Evolutionary conservation across 345 rosid genomes (phyloP), one percentile per base, ranked within the genome.

Genomic region (Citrus cavaleriei): DNA sequence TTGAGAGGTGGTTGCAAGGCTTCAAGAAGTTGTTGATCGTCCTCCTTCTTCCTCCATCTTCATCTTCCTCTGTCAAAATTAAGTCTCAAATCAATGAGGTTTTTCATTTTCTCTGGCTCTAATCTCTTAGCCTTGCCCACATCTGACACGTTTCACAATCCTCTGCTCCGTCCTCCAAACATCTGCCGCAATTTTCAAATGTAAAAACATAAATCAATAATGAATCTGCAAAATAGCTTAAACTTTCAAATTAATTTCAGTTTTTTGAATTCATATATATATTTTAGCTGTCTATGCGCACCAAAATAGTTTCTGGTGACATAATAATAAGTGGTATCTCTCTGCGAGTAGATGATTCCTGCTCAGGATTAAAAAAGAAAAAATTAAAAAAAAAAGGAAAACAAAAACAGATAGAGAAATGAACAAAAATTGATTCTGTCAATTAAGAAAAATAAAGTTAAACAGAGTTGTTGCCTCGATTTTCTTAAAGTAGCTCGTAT

Each of bases 101-200:
- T 42, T 42, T 42, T 10, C 49, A 7, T 10, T 42, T 46, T 46
- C 5, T 42, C 16, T 2, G 2, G 0, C 49, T 10, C 49, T 42
- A 10, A 2, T 12, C 49, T 40, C 46, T 40, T 0, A 10, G 46
- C 46, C 13, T 42, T 4, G 0, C 49, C 49, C 35, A 94, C 97
- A 73, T 94, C 99, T 9, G 97, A 84, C 88, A 96, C 95, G 99
- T 82, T 96, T 96, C 73, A 64, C 90, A 96, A 27, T 92, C 97
- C 84, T 94, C 90, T 3, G 98, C 99, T 12, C 99, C 99, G 89
- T 93, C 97, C 87, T 93, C 98, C 35, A 96, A 86, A 72, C 97
- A 96, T 61, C 98, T 93, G 85, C 71, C 68, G 12, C 3, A 75
- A 16, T 59, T 54, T 73, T 38, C 3, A 65, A 37, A 55, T 38